Evolutionary conservation across 768 basidiomycete species (phyloP).

Genomic region (Tylopilus rubrobrunneus): DNA sequence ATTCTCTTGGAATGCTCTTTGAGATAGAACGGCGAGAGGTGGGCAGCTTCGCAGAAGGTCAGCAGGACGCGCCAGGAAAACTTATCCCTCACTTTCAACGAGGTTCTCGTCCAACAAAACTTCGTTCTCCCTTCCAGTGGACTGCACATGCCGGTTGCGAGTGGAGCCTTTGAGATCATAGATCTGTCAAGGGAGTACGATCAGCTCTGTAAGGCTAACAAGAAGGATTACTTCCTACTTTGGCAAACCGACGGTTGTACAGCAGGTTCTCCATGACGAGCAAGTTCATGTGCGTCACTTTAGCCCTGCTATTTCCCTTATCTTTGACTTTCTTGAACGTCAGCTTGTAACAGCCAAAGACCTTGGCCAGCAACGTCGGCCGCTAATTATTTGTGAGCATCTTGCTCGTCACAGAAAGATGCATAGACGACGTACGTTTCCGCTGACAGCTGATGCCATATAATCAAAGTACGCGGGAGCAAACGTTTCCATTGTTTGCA

Average conservation of each 20-base stretch:
- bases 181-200: constrained; percentile 48
- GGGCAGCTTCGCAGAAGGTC: constrained; percentile 54
- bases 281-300: constrained; percentile 89
- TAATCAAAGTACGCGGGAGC: constrained; percentile 98
- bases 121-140: constrained; percentile 87
- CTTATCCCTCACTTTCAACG: constrained; percentile 63
- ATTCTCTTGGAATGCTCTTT: constrained; percentile 95
- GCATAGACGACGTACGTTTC: constrained; percentile 55
- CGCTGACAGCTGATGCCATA: constrained; percentile 89
- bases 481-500: constrained; percentile 95
- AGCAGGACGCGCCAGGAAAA: background rate
- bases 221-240: constrained; percentile 29
- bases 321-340: constrained; percentile 83
- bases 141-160: constrained; percentile 86
- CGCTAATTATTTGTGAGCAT: constrained; percentile 47
- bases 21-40: constrained; percentile 86
- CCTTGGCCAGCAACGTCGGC: constrained; percentile 91
- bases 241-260: constrained; percentile 85
- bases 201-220: constrained; percentile 1
- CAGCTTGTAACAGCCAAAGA: too few species aligned
- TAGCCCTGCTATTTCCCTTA: constrained; percentile 55
- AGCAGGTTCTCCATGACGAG: constrained; percentile 98
- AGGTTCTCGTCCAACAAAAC: constrained; percentile 96
- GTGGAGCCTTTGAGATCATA: constrained; percentile 98
- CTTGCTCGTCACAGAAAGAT: background rate